Evolutionary conservation across 2,329 filamentous ascomycete species (phyloP), one percentile per base, ranked within the genome.

Genomic region (Onygena corvina): DNA sequence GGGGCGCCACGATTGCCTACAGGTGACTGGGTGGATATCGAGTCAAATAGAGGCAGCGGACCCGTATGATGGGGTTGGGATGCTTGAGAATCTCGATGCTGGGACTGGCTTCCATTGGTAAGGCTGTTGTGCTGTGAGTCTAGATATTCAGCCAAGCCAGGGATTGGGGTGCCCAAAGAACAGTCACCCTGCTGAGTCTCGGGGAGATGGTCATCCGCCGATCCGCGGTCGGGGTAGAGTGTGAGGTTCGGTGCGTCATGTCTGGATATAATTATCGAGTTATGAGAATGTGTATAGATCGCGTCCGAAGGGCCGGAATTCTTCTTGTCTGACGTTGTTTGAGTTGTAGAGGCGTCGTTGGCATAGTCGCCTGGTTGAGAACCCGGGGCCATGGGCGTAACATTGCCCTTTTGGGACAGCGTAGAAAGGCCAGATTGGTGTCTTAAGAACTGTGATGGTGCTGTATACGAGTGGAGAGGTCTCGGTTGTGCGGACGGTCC

Each of bases 291-390:
- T 63, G 76, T 76, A 55, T 77, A 75, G 2, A 77, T 80, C 1
- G 78, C 81, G 9, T 80, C 81, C 2, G 83, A 87, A 4, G 79
- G 77, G 53, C 84, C 80, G 1, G 85, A 86, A 1, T 85, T 89
- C 63, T 79, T 81, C 67, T 94, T 92, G n/a, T 81, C 79, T 2
- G 79, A 83, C 1, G 89, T 94, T 2, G 81, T 83, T 18, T 80
- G 81, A 1, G 89, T 96, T 1, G 89, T 93, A 1, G 88, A 94
- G 1, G 88, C 90, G 59, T 94, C 88, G 59, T 96, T 95, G 48
- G 81, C 70, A 51, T 80, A 81, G 76, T 81, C 76, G 18, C 70
- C 70, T 12, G 73, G 68, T 60, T 80, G 73, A 27, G 77, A 77
- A 51, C 76, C 74, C 9, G 72, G 71, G 6, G 72, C 71, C 67